Evolutionary conservation across 805 yeast species (phyloP).

Genomic region (Cyberlindnera mississippiensis): DNA sequence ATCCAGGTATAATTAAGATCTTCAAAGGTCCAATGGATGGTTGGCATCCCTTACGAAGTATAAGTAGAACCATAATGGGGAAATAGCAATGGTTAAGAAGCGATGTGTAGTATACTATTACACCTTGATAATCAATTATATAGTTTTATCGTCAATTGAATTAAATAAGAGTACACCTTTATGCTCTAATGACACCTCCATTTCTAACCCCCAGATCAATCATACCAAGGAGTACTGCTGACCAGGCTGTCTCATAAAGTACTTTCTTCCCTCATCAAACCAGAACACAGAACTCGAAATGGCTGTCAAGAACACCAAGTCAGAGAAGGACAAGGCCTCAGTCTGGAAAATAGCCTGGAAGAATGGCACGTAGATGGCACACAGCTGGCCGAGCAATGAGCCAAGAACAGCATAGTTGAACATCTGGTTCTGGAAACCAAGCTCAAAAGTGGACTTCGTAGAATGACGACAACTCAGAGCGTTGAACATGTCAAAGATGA

Average conservation of each 20-base stretch:
- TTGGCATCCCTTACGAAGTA: no score
- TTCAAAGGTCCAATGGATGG: no score
- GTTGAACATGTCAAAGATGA: constrained; percentile 92
- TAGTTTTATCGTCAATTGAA: no score
- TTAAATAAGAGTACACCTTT: no score
- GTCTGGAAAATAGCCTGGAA: constrained; percentile 93
- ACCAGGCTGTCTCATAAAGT: constrained; percentile 19
- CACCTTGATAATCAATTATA: no score
- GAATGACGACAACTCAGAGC: constrained; percentile 92
- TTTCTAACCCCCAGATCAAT: no score
- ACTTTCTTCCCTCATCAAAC: constrained; percentile 81
- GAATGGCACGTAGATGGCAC: constrained; percentile 91
- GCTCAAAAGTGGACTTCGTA: constrained; percentile 73
- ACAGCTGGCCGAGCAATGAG: constrained; percentile 83
- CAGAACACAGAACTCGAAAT: constrained; percentile 80
- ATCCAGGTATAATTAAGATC: no score
- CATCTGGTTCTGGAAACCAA: constrained; percentile 83
- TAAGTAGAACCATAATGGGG: no score
- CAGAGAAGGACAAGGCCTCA: constrained; percentile 75
- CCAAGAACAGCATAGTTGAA: constrained; percentile 90
- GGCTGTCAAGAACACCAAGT: constrained; percentile 55
- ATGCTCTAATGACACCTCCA: no score
- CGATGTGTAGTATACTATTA: no score
- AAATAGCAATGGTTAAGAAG: no score
- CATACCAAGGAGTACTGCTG: constrained; percentile 27